These are phyloP conservation scores for Pseudogymnoascus sp. DNA, from an alignment of 2,329 filamentous ascomycete genomes.

Conservation along the genomic window DNA sequence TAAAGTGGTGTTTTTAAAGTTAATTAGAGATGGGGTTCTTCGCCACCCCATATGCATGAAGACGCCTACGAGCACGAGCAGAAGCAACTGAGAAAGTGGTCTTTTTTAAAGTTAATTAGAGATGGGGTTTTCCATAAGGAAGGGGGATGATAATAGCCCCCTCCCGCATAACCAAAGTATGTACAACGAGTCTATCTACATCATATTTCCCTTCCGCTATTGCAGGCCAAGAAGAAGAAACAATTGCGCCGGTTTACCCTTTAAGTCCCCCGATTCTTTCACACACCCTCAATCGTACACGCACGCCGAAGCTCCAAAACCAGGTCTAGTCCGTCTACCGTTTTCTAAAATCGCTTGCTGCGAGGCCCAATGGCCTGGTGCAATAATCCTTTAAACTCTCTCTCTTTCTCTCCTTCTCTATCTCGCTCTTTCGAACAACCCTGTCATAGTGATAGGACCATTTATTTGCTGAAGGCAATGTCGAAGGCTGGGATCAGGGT, in stretches of 20 bases:
- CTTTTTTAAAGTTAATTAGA: neutral
- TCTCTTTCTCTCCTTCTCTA: too few species aligned
- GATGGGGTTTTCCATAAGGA: neutral
- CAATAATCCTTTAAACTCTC: neutral
- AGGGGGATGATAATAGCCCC: neutral
- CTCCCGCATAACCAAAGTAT: slow-evolving; percentile 8
- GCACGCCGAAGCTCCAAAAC: slow-evolving; percentile 8
- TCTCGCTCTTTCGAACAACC: neutral
- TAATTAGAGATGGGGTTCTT: slow-evolving; percentile 4
- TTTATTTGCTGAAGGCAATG: slow-evolving; percentile 32
- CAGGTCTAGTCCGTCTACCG: slow-evolving; percentile 4
- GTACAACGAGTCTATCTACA: slow-evolving; percentile 8
- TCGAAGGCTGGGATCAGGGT: slow-evolving; percentile 93
- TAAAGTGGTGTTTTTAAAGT: neutral
- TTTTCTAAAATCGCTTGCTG: slow-evolving; percentile 5
- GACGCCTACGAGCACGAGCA: neutral
- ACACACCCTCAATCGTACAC: neutral
- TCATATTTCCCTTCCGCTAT: slow-evolving; percentile 2
- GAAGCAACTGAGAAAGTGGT: neutral
- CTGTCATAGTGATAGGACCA: neutral
- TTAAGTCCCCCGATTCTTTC: neutral
- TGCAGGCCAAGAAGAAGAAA: slow-evolving; percentile 1
- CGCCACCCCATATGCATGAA: too few species aligned
- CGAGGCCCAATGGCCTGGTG: neutral
- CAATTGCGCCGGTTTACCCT: neutral